Percentiles rank a stretch among this genome's conserved stretches.
Conservation (phyloP, 805 yeast genomes). For the Metschnikowia shivogae region DNA sequence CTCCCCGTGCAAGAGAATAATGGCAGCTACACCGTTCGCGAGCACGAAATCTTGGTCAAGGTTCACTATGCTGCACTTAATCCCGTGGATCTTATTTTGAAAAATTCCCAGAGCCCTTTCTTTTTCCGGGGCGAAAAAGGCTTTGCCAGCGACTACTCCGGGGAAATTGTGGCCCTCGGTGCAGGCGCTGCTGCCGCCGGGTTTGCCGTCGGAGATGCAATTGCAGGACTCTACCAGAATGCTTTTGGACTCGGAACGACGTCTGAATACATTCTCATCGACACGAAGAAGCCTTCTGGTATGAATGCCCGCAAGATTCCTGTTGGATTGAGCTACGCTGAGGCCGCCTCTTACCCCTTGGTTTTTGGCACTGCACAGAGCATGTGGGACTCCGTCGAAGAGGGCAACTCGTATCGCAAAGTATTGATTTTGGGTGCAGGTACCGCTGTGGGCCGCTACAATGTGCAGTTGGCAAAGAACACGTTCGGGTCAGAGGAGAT, state of each 20-base stretch:
- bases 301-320: slow-evolving; percentile 45
- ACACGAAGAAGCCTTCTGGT: slow-evolving; percentile 26
- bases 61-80: slow-evolving; percentile 31
- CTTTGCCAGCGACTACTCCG: slow-evolving; percentile 32
- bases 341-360: slow-evolving; percentile 66
- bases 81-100: slow-evolving; percentile 28
- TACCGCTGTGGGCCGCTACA: slow-evolving; percentile 59
- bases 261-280: slow-evolving; percentile 43
- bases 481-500: slow-evolving; percentile 42
- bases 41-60: slow-evolving; percentile 26
- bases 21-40: slow-evolving; percentile 11
- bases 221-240: slow-evolving; percentile 24
- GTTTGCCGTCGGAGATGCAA: slow-evolving; percentile 27
- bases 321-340: slow-evolving; percentile 39
- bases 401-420: slow-evolving; percentile 40
- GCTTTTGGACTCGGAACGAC: slow-evolving; percentile 36
- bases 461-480: slow-evolving; percentile 54
- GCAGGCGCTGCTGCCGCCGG: slow-evolving; percentile 19
- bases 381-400: slow-evolving; percentile 26
- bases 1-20: slow-evolving; percentile 10
- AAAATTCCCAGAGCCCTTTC: slow-evolving; percentile 14
- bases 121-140: slow-evolving; percentile 19
- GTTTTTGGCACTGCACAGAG: slow-evolving; percentile 60
- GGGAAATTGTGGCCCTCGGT: slow-evolving; percentile 31
- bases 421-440: slow-evolving; percentile 72